Percentiles rank a stretch among this genome's conserved stretches.
These are phyloP conservation scores for Vigna mungo DNA, from an alignment of 306 rosid species.

Conservation along the genomic window DNA sequence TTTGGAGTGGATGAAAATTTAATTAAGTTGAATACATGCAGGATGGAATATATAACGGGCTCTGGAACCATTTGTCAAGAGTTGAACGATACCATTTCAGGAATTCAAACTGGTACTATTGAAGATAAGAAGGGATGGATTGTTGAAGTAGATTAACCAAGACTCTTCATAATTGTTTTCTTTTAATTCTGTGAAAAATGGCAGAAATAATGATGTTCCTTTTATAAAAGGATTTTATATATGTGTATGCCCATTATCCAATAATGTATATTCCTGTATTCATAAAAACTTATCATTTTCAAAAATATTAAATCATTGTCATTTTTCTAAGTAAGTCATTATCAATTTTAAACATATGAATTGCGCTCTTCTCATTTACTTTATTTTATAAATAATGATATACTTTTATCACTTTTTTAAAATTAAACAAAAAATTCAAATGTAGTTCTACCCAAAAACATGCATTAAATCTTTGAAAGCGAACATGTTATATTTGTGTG, in stretches of 20 bases:
- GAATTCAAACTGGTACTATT: constrained; percentile 68
- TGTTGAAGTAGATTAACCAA: constrained; percentile 54
- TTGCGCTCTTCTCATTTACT: not conserved
- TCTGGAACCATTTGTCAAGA: constrained; percentile 52
- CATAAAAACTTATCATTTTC: too few relatives aligned
- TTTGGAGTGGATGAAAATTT: not conserved
- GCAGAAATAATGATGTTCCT: not conserved
- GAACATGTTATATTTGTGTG: too few relatives aligned
- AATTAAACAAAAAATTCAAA: too few relatives aligned
- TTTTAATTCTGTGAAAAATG: not conserved
- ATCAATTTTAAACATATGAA: not conserved
- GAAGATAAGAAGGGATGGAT: constrained; percentile 82
- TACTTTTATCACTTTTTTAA: too few relatives aligned
- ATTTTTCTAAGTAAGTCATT: not conserved
- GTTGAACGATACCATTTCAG: constrained; percentile 60
- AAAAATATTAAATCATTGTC: not conserved
- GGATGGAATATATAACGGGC: constrained; percentile 74
- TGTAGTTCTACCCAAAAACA: too few relatives aligned
- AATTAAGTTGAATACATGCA: constrained; percentile 41
- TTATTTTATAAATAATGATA: not conserved
- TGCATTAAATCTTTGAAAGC: too few relatives aligned
- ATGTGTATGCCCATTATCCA: not conserved
- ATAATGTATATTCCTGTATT: too few relatives aligned
- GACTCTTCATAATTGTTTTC: not conserved
- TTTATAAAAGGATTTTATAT: not conserved